Base-by-base conservation (phyloP, 163 green algal species). In the Chlamydomonas reinhardtii region DNA sequence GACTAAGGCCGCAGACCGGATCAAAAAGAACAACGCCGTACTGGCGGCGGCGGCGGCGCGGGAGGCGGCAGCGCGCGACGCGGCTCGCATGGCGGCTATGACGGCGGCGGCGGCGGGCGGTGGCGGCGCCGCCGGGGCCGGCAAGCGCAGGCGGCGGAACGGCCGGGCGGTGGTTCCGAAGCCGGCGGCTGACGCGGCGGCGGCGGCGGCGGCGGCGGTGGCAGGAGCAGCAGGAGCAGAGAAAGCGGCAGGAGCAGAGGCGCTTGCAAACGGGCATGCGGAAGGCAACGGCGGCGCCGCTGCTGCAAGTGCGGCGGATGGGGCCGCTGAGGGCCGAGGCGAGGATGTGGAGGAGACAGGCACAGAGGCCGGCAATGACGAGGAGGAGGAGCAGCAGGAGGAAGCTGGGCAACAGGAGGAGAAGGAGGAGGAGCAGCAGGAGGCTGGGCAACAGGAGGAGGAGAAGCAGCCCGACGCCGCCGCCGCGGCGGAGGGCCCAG, bases 1-100 rank as follows among this genome's bases (percentile, higher is more conserved):
- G 43, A 77, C 83, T 52, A 95, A 94, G 61, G 91, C 93, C 2
- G 90, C 92, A 8, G 95, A 96, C 80, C 72, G 80, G 32, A 96
- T 98, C 76, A 97, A 97, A 87, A 93, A 91, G 34, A 96, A 96
- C 88, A 97, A 97, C 77, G 93, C 97, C 29, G 79, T 48, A 61
- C 24, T 83, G 68, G 66, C 59, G 71, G 75, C 65, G 35, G 70
- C 43, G 54, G 59, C 35, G 83, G 74, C 11, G 37, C 54, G 52
- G 9, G 39, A 20, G 68, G 70, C 37, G 61, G 66, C 59, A 8
- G 59, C 59, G 59, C 59, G 59, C 19, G 59, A 29, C 19, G 59
- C 22, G 24, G 59, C 19, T 4, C 48, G 48, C 48, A 17, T 83
- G 68, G 66, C 48, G 71, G 75, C 65, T 25, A 65, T 34, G 54